These are phyloP conservation scores for Macrophomina tecta DNA, from an alignment of 2,329 filamentous ascomycete species.

Conservation along the genomic window DNA sequence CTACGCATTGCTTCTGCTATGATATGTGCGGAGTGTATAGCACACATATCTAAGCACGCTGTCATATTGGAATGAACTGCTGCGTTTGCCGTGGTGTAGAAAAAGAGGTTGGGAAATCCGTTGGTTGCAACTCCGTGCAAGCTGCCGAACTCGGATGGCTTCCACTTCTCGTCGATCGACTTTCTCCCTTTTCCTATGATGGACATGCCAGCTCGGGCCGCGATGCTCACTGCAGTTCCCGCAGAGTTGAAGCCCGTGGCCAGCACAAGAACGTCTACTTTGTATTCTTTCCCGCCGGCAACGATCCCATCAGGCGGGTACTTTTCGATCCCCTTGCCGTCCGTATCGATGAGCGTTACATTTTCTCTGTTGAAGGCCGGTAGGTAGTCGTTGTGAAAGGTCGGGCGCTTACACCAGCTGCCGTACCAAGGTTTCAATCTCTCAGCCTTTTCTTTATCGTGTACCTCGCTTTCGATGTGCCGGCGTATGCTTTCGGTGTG, in stretches of 20 bases:
- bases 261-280: conserved; percentile 55
- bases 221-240: conserved; percentile 34
- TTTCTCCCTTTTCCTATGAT: conserved; percentile 54
- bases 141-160: conserved; percentile 43
- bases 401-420: conserved; percentile 68
- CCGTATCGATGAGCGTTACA: conserved; percentile 67
- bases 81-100: conserved; percentile 37
- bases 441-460: conserved; percentile 57
- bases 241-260: conserved; percentile 52
- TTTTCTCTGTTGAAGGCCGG: conserved; percentile 62
- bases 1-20: not conserved
- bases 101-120: conserved; percentile 64
- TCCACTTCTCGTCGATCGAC: conserved; percentile 56
- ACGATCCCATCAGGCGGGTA: conserved; percentile 57
- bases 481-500: conserved; percentile 53
- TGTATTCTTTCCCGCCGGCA: conserved; percentile 55
- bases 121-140: conserved; percentile 58
- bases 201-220: conserved; percentile 42
- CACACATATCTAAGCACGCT: not conserved
- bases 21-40: conserved; percentile 3
- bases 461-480: conserved; percentile 57
- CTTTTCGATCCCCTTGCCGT: conserved; percentile 58
- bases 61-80: conserved; percentile 41
- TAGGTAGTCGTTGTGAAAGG: conserved; percentile 67
- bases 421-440: conserved; percentile 41